Evolutionary conservation across 106 monocot genomes (phyloP).

Genomic region (Phalaenopsis aphrodite): DNA sequence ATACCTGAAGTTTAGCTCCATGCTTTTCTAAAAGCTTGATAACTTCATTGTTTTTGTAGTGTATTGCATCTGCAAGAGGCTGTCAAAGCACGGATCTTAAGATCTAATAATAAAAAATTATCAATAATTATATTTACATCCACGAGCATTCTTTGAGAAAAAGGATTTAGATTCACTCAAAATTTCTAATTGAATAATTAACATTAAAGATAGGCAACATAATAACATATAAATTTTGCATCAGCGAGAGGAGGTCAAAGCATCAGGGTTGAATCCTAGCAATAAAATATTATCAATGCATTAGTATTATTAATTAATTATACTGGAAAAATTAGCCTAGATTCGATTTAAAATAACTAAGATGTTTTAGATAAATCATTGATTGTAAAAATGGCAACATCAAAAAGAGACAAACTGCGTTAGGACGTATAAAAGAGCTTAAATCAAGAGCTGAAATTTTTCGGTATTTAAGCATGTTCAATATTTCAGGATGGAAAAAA

Average conservation of each 20-base stretch:
- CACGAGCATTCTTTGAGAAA: neutral
- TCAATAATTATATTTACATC: neutral
- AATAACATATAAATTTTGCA: conserved; percentile 28
- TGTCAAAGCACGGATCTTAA: conserved; percentile 16
- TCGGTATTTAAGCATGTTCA: neutral
- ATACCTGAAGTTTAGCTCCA: conserved; percentile 76
- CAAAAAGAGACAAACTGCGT: neutral
- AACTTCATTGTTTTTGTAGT: conserved; percentile 68
- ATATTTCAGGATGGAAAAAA: neutral
- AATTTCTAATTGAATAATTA: neutral
- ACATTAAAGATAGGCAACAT: neutral
- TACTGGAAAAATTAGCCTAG: neutral
- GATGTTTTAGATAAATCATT: neutral
- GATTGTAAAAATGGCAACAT: neutral
- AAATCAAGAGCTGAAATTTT: neutral
- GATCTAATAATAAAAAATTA: neutral
- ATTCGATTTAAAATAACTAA: neutral
- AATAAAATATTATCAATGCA: conserved; percentile 1
- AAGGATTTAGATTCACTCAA: neutral
- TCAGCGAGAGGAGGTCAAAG: conserved; percentile 73
- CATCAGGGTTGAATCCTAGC: neutral
- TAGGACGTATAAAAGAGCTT: neutral
- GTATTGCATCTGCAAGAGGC: conserved; percentile 95
- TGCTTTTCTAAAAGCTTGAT: conserved; percentile 79
- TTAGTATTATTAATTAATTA: neutral